Base-by-base conservation (phyloP, 169 alveolate genomes). In the Plasmodium malariae region DNA sequence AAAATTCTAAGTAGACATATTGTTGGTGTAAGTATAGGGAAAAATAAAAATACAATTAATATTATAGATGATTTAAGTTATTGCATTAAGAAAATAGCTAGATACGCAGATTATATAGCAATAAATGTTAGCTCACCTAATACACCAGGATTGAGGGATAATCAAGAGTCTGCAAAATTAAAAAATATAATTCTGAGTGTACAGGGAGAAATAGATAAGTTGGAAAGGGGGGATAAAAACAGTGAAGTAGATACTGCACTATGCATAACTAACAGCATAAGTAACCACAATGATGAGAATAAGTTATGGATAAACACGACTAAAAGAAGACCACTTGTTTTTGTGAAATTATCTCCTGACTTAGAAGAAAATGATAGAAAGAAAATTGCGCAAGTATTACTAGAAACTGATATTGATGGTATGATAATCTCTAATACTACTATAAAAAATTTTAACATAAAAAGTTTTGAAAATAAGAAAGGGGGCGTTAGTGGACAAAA, bases 401-500 rank as follows among this genome's bases (percentile, higher is more conserved):
- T 95, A 14, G 93, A 95, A 57, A 93, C 94, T 12, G 65, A 74
- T 28, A 40, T 96, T 19, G 98, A 95, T 32, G 98, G 97, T 40
- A 95, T 96, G 49, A 89, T 96, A 3, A 95, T 95, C 14, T 88
- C 97, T 9, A 96, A 96, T 85, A 96, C 98, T 17, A 96, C 97
- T 12, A 97, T 93, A 67, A 24, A 95, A 9, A 74, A 34, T 5
- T 26, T 30, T 34, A 9, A 30, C 49, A 34, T 43, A 28, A n/a
- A 28, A 30, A 45, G 72, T 32, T 55, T 73, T 49, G 86, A 74
- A 62, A 37, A 57, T 63, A 94, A 93, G 78, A 88, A 88, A 32
- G 98, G 98, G 45, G 98, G 98, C 24, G 93, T 96, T 14, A 95
- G 97, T 69, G 98, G 98, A 7, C 67, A 85, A 59, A 95, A 95